Base-by-base conservation (phyloP, 2,329 filamentous ascomycete species). In the Colletotrichum kahawae region DNA sequence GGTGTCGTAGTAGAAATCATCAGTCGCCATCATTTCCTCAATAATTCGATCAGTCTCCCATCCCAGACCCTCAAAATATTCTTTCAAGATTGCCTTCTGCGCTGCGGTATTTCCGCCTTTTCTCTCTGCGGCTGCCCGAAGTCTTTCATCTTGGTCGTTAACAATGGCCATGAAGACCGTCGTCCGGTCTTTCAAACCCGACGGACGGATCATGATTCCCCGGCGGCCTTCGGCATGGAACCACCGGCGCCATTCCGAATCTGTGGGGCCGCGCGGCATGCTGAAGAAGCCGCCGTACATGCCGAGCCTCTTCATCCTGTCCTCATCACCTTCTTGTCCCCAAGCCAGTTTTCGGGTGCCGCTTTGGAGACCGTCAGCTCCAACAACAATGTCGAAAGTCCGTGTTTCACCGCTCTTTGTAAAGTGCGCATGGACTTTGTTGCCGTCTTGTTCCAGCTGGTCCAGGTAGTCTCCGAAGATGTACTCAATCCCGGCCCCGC, bases 321-420 rank as follows among this genome's bases (percentile, higher is more conserved):
- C 77, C 2, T 79, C 72, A 21, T 80, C 79, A 9, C 78, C 78
- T 5, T 79, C 78, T 10, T 78, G 71, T 12, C 82, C 81, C 77
- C 84, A 79, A 7, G 85, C 81, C 54, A 82, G 79, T n/a, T 80
- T 83, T 10, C 88, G 84, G n/a, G 88, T 86, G 34, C 83, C 84
- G 5, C 88, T 91, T 10, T 85, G 83, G 38, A 88, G 86, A 0
- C 90, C 90, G 77, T 92, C 90, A 5, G 90, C 89, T 13, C 87
- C 90, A 57, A 92, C 84, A 0, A 92, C 81, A 0, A 92, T 75
- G 78, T 92, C 90, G 75, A 85, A 92, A 1, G 78, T 79, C 8
- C 82, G 82, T 4, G 74, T 80, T 5, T 80, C 77, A 1, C 88
- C 88, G 71, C 68, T 66, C 43, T 90, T 85, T 0, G 85, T 85